Conservation (phyloP, 2,329 filamentous ascomycete species). For the Lasiodiplodia sp. region DNA sequence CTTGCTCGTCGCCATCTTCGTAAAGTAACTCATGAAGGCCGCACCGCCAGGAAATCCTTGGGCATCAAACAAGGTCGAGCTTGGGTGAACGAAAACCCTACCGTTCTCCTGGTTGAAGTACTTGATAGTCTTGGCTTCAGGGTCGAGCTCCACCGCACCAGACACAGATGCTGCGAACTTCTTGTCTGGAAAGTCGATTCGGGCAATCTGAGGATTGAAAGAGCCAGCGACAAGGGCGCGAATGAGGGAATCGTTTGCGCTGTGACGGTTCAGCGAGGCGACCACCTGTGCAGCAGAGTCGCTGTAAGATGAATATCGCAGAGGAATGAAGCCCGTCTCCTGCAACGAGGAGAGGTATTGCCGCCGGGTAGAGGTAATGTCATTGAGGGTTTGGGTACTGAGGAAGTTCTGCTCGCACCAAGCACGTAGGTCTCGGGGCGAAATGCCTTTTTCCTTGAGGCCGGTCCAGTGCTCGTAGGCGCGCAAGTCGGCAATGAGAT, state of each 20-base stretch:
- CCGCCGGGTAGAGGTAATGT: conserved; percentile 84
- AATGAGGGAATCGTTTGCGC: conserved; percentile 54
- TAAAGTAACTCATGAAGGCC: conserved; percentile 87
- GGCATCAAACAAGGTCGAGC: conserved; percentile 82
- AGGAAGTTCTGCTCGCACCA: conserved; percentile 91
- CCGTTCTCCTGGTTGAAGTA: conserved; percentile 71
- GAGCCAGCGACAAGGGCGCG: conserved; percentile 59
- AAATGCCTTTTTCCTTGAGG: conserved; percentile 64
- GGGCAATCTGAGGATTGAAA: conserved; percentile 80
- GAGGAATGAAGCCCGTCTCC: conserved; percentile 79
- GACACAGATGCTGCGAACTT: conserved; percentile 89
- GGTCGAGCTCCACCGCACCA: conserved; percentile 90
- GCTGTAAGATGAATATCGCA: conserved; percentile 44
- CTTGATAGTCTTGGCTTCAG: conserved; percentile 89
- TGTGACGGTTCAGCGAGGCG: conserved; percentile 56
- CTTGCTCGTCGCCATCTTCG: conserved; percentile 89
- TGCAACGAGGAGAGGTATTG: conserved; percentile 87
- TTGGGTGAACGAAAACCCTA: conserved; percentile 91
- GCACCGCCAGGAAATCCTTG: conserved; percentile 77
- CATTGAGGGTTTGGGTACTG: conserved; percentile 80
- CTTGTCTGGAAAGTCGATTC: conserved; percentile 93
- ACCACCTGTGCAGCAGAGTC: conserved; percentile 34
- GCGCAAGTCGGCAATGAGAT: conserved; percentile 84
- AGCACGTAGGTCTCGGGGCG: conserved; percentile 67
- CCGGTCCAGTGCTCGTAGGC: conserved; percentile 84